Base-by-base conservation (phyloP, 169 alveolate species). In the Cytauxzoon felis region DNA sequence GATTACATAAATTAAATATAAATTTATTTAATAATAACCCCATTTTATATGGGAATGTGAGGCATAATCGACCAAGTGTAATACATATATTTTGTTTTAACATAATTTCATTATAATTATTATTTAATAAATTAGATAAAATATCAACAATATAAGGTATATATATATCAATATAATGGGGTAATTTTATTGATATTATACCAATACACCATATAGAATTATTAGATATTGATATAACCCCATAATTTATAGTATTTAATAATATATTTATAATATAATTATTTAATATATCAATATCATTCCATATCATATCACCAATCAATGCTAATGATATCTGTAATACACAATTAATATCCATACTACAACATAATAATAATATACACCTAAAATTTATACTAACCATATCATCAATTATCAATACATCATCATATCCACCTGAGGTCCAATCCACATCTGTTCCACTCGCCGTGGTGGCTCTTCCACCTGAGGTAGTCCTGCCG, bases 1-100 rank as follows among this genome's bases (percentile, higher is more conserved):
- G 52, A 3, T 40, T 19, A 8, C 68, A 58, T 6, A 58, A 45
- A 7, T 40, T 40, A 47, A 42, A 30, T 7, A 42, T 23, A 7
- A 58, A 58, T 27, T 40, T 6, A 45, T 36, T 36, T 2, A 58
- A 23, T 13, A 30, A 58, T 45, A 13, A 42, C 47, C 27, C 6
- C 47, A 60, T 27, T 21, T 27, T 7, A 27, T 43, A 18, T 2
- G 68, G 68, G 36, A 58, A 58, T 34, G 18, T n/a, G 2, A 11
- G n/a, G 3, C 50, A 33, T 34, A 73, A 62, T 34, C 26, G 23
- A 4, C 83, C 83, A 42, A 73, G 24, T 30, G 83, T 52, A 4
- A 73, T 43, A 18, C 63, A 61, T 24, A 62, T 8, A 48, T 73
- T 73, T 18, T 73, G 83, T 47, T 63, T 19, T n/a, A n/a, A n/a